phyloP scores from a whole-genome alignment of 371 early-diverging fungal genomes.

The Actinomucor elegans region DNA sequence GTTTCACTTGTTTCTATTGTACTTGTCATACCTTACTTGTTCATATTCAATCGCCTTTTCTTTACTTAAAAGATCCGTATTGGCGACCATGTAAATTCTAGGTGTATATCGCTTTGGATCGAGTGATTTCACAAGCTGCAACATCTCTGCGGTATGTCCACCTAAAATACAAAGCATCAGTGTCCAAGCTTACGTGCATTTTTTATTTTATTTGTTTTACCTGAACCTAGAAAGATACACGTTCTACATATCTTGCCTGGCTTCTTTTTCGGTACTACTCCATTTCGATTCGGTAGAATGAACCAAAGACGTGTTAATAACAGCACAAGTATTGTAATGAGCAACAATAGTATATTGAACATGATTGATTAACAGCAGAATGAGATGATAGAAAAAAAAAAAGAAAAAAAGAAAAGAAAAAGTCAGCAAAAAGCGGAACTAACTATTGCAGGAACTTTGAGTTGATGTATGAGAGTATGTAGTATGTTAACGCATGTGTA shows the following conservation, averaged over 20 bases:
- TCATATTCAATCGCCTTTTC: slow-evolving; percentile 57
- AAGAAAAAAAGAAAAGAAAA: slow-evolving; percentile 6
- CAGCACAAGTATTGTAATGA: too few species aligned
- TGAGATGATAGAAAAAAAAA: too few species aligned
- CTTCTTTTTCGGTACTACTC: not conserved
- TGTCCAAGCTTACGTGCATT: too few species aligned
- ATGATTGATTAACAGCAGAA: too few species aligned
- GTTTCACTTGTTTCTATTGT: not conserved
- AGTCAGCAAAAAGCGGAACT: too few species aligned
- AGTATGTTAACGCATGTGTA: too few species aligned
- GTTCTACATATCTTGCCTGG: slow-evolving; percentile 13
- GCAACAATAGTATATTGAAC: too few species aligned
- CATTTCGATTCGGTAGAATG: slow-evolving; percentile 2
- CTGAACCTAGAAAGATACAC: slow-evolving; percentile 50
- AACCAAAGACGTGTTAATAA: slow-evolving; percentile 3
- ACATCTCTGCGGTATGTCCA: slow-evolving; percentile 84
- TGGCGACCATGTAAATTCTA: slow-evolving; percentile 63
- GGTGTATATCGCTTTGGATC: slow-evolving; percentile 51
- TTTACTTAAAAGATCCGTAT: slow-evolving; percentile 59
- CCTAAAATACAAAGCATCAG: too few species aligned
- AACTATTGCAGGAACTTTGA: too few species aligned
- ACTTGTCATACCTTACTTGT: slow-evolving; percentile 10
- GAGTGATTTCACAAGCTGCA: slow-evolving; percentile 57
- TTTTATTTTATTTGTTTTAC: slow-evolving; percentile 17
- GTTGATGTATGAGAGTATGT: too few species aligned